phyloP scores from a whole-genome alignment of 257 asterid species.

The Mentha longifolia region DNA sequence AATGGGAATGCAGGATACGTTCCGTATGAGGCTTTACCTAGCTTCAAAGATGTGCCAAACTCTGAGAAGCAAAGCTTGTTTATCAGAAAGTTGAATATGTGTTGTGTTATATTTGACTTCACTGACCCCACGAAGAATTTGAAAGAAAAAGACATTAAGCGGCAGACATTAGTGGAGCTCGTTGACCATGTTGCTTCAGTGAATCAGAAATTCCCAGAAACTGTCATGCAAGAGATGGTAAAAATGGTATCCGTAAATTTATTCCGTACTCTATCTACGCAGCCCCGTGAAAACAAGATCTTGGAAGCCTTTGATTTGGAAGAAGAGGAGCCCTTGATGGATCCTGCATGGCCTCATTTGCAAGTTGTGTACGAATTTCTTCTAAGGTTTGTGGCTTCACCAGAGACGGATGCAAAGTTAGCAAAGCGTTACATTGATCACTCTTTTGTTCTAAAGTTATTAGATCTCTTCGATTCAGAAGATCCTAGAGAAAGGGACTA shows the following conservation, averaged over 20 bases:
- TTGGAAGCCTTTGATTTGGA: constrained; percentile 64
- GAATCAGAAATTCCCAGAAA: constrained; percentile 60
- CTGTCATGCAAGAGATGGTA: constrained; percentile 56
- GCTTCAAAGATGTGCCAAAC: constrained; percentile 62
- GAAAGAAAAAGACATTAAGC: constrained; percentile 69
- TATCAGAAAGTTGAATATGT: constrained; percentile 54
- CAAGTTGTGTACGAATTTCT: constrained; percentile 69
- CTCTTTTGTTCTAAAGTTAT: constrained; percentile 55
- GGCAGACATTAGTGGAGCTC: constrained; percentile 65
- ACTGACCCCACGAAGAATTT: constrained; percentile 59
- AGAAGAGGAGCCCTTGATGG: constrained; percentile 73
- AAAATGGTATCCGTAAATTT: constrained; percentile 56
- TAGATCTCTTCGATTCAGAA: constrained; percentile 72
- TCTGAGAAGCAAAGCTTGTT: constrained; percentile 63
- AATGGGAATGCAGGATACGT: constrained; percentile 51
- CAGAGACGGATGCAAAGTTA: constrained; percentile 72
- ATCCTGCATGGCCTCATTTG: constrained; percentile 71
- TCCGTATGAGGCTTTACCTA: constrained; percentile 59
- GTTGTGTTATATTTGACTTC: constrained; percentile 62
- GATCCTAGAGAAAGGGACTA: constrained; percentile 77
- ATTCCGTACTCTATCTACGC: constrained; percentile 59
- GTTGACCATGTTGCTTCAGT: constrained; percentile 60
- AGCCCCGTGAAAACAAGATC: constrained; percentile 61
- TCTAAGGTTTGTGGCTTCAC: constrained; percentile 71
- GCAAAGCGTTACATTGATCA: constrained; percentile 72